phyloP scores from a whole-genome alignment of 2,329 filamentous ascomycete species.

The Cercospora sesami region DNA sequence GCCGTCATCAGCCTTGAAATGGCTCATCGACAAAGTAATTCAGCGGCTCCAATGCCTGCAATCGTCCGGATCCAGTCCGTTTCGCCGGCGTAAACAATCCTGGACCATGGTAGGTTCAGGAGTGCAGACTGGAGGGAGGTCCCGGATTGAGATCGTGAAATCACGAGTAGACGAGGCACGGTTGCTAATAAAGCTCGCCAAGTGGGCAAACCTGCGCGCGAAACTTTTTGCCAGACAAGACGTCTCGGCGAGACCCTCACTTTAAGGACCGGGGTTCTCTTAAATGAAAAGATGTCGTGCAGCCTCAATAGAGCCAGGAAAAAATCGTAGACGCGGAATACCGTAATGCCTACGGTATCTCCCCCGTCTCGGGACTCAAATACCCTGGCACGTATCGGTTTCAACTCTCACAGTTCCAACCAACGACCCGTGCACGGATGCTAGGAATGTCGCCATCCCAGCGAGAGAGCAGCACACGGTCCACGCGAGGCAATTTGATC shows the following conservation, averaged over 20 bases:
- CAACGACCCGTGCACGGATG: background rate
- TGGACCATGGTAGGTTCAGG: background rate
- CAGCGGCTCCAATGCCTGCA: background rate
- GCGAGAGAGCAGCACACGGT: background rate
- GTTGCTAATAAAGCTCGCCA: background rate
- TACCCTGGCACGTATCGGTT: background rate
- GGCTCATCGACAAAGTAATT: background rate
- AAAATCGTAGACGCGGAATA: background rate
- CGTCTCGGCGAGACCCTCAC: background rate
- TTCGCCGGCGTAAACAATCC: background rate
- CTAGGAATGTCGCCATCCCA: background rate
- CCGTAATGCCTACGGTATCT: background rate
- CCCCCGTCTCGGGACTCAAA: background rate
- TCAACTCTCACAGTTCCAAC: background rate
- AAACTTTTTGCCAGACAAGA: background rate
- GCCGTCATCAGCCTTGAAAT: background rate
- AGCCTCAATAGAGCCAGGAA: background rate
- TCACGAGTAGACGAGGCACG: background rate
- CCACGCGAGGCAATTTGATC: background rate
- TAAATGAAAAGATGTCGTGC: background rate
- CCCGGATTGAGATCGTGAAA: background rate
- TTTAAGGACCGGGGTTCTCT: background rate
- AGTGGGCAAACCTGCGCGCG: background rate
- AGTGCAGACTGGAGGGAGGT: background rate
- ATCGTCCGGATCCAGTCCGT: background rate